Conservation (phyloP, 129 eudicot species). For the Silybum marianum region DNA sequence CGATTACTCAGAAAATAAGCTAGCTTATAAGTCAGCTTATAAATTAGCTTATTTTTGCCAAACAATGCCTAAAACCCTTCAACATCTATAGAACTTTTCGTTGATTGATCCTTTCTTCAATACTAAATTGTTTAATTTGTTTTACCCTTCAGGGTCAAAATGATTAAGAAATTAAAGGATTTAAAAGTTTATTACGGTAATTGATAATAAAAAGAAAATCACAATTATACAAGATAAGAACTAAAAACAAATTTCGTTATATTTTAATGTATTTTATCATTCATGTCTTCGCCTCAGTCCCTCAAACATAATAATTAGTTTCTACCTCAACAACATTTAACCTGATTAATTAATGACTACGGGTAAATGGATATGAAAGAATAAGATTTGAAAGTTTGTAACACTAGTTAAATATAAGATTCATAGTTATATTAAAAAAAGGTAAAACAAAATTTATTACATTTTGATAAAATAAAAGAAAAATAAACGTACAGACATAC, state of each 20-base stretch:
- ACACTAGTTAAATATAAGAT: background rate
- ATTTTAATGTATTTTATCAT: background rate
- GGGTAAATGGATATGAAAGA: background rate
- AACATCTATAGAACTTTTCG: no score
- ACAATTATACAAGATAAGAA: no score
- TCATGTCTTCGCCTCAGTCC: background rate
- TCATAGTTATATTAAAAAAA: background rate
- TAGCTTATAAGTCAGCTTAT: no score
- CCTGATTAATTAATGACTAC: background rate
- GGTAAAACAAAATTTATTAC: background rate
- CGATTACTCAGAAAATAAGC: no score
- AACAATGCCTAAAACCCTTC: background rate
- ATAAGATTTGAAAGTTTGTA: background rate
- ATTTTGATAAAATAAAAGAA: background rate
- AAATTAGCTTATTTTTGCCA: no score
- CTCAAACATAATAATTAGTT: background rate
- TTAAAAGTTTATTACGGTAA: background rate
- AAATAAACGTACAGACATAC: no score
- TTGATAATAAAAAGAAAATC: no score
- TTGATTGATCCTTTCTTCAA: no score
- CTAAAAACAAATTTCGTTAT: background rate
- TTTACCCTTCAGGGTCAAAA: background rate
- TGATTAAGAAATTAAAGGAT: no score
- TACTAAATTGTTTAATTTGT: no score
- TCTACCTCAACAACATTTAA: background rate